Conservation (phyloP, 495 filamentous ascomycete genomes). For the Xylaria curta region DNA sequence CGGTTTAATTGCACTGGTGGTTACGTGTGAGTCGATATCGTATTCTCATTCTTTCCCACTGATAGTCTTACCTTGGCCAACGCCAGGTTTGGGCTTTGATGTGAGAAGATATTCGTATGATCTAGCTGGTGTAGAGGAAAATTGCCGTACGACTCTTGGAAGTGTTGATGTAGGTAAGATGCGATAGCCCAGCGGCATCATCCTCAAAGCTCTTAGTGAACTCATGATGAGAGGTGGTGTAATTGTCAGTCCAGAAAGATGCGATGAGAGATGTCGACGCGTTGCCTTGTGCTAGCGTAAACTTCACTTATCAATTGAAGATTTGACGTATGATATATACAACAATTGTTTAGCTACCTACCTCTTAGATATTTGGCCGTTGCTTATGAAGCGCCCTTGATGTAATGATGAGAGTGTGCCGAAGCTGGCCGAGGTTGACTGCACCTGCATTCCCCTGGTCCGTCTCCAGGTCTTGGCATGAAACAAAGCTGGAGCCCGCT, state of each 20-base stretch:
- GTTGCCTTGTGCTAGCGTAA: not conserved
- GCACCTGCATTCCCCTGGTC: not conserved
- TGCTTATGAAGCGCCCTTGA: conserved; percentile 12
- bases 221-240: conserved; percentile 52
- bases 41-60: not conserved
- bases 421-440: conserved; percentile 43
- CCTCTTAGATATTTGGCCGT: not conserved
- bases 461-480: not conserved
- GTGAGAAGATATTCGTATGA: conserved; percentile 83
- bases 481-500: no score
- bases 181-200: conserved; percentile 61
- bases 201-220: conserved; percentile 59
- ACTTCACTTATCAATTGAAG: not conserved
- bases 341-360: not conserved
- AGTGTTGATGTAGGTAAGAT: conserved; percentile 53
- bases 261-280: not conserved
- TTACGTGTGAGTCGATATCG: conserved; percentile 29
- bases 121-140: conserved; percentile 60
- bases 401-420: conserved; percentile 29
- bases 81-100: conserved; percentile 82
- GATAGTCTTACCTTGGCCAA: conserved; percentile 73
- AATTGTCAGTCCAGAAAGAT: not conserved
- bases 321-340: not conserved
- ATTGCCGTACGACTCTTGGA: conserved; percentile 58
- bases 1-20: conserved; percentile 87